Evolutionary conservation across 1,139 yeast genomes (phyloP).

Genomic region (Nematodospora anomalae): DNA sequence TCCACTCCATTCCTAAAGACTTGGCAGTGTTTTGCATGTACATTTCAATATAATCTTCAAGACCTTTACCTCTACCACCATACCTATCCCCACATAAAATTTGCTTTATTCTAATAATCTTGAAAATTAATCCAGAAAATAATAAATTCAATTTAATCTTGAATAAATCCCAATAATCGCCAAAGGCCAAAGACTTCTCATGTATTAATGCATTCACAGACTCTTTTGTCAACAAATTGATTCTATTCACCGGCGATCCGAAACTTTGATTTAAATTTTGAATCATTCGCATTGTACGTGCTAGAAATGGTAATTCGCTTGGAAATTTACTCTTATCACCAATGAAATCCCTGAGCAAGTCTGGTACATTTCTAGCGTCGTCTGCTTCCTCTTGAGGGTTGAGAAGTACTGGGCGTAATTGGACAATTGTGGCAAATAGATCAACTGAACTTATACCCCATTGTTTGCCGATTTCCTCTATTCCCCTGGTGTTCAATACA

Average conservation of each 20-base stretch:
- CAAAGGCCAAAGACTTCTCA: conserved; percentile 20
- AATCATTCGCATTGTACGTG: conserved; percentile 72
- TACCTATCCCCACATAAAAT: conserved; percentile 30
- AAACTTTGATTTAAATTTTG: conserved; percentile 65
- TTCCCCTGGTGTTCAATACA: conserved; percentile 49
- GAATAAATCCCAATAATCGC: conserved; percentile 26
- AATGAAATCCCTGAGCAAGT: conserved; percentile 43
- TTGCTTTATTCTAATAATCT: conserved; percentile 42
- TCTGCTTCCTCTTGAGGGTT: conserved; percentile 14
- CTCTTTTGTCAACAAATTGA: conserved; percentile 59
- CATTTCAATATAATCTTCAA: conserved; percentile 49
- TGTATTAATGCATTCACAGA: conserved; percentile 37
- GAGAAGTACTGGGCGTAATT: conserved; percentile 45
- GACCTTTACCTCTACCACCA: conserved; percentile 38
- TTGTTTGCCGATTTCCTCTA: conserved; percentile 46
- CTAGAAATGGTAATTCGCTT: conserved; percentile 60
- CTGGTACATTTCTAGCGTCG: conserved; percentile 19
- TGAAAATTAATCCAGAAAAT: conserved; percentile 45
- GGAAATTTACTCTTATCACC: conserved; percentile 69
- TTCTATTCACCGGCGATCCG: conserved; percentile 73
- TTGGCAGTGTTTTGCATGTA: conserved; percentile 44
- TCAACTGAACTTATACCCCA: conserved; percentile 80
- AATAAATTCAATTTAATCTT: conserved; percentile 39
- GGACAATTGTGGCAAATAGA: conserved; percentile 59
- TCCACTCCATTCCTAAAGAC: conserved; percentile 41